phyloP scores from a whole-genome alignment of 768 basidiomycete species.

The Amanita brunnescens region DNA sequence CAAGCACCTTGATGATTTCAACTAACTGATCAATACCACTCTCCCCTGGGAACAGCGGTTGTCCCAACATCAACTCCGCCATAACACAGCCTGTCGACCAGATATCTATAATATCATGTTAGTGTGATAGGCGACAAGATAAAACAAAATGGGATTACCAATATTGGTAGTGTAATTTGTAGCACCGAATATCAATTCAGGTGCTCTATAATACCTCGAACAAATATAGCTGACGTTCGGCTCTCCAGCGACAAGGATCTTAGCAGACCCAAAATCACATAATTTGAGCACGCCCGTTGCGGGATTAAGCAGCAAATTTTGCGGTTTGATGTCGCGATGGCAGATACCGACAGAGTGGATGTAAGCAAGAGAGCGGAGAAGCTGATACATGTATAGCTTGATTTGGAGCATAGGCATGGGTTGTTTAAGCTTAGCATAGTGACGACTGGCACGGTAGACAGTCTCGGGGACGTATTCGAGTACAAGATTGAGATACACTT shows the following conservation, averaged over 20 bases:
- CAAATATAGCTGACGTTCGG: constrained; percentile 99
- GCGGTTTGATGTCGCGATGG: constrained; percentile 99
- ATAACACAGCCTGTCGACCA: constrained; percentile 99
- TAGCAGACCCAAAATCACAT: constrained; percentile 98
- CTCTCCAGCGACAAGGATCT: constrained; percentile 95
- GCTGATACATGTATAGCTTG: constrained; percentile 99
- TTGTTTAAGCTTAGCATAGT: constrained; percentile 99
- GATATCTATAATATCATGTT: constrained; percentile 53
- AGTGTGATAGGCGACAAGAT: constrained; percentile 6
- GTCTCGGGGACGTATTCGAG: constrained; percentile 99
- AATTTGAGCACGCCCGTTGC: constrained; percentile 95
- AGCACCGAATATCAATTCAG: constrained; percentile 98
- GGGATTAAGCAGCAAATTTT: constrained; percentile 96
- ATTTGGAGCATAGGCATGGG: constrained; percentile 99
- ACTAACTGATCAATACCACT: constrained; percentile 98
- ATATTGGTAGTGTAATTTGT: constrained; percentile 99
- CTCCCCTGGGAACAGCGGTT: constrained; percentile 98
- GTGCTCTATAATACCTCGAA: constrained; percentile 98
- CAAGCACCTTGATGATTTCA: constrained; percentile 99
- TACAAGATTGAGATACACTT: constrained; percentile 98
- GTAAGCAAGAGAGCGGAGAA: constrained; percentile 95
- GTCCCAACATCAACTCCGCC: constrained; percentile 99
- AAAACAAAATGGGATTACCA: constrained; percentile 40
- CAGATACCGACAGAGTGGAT: constrained; percentile 99
- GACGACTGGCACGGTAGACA: constrained; percentile 96